phyloP scores from a whole-genome alignment of 2,329 filamentous ascomycete species.

The Aspergillus pseudonomiae region DNA sequence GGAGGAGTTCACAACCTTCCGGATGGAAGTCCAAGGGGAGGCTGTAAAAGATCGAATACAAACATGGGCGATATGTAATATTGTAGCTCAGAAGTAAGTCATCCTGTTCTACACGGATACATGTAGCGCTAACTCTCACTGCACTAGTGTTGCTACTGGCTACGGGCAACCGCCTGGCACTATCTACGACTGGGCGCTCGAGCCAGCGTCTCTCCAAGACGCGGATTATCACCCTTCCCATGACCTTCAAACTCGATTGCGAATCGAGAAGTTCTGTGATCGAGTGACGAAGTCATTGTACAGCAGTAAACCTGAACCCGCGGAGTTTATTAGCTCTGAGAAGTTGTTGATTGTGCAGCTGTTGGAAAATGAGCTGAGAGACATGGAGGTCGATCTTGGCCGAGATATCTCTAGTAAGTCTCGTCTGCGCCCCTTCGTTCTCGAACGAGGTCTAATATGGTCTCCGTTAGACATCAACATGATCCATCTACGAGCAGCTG shows the following conservation, averaged over 20 bases:
- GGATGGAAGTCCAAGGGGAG: conserved; percentile 58
- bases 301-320: conserved; percentile 57
- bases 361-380: conserved; percentile 48
- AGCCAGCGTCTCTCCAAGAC: conserved; percentile 47
- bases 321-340: conserved; percentile 49
- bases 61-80: conserved; percentile 69
- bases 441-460: not conserved
- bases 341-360: conserved; percentile 48
- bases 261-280: conserved; percentile 62
- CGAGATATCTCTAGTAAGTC: conserved; percentile 37
- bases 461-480: conserved; percentile 43
- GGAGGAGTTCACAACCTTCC: conserved; percentile 55
- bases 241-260: conserved; percentile 54
- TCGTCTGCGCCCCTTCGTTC: not conserved
- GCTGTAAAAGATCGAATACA: conserved; percentile 65
- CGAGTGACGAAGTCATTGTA: conserved; percentile 60
- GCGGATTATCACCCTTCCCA: conserved; percentile 52
- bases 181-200: conserved; percentile 61
- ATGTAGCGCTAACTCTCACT: conserved; percentile 14
- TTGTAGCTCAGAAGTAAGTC: conserved; percentile 65
- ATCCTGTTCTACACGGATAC: not conserved
- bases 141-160: conserved; percentile 60
- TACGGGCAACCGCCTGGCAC: conserved; percentile 66
- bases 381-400: conserved; percentile 57
- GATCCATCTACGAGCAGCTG: conserved; percentile 50